Conservation (phyloP, 2,329 filamentous ascomycete genomes). For the Penicillium sp. region DNA sequence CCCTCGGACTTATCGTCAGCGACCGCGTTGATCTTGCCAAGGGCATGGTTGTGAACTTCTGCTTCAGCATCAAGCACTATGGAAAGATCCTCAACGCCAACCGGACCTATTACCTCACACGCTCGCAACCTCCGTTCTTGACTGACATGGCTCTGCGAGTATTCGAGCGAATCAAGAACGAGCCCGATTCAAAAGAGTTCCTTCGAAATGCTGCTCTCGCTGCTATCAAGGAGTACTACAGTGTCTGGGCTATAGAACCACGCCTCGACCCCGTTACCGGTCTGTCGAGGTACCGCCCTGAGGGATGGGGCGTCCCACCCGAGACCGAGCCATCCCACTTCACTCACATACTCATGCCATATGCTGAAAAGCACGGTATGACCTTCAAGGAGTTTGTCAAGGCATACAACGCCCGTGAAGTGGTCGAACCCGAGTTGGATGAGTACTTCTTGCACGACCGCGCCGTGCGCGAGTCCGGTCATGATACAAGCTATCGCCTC, state of each 20-base stretch:
- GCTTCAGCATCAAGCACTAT: constrained; percentile 97
- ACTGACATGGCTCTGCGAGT: constrained; percentile 96
- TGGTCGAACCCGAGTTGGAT: constrained; percentile 84
- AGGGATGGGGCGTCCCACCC: constrained; percentile 80
- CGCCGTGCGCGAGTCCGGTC: constrained; percentile 91
- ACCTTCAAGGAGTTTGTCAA: constrained; percentile 78
- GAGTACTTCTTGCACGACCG: constrained; percentile 96
- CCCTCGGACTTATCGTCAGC: constrained; percentile 80
- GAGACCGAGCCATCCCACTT: constrained; percentile 90
- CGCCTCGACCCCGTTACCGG: constrained; percentile 75
- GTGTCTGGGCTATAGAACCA: constrained; percentile 78
- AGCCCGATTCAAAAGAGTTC: constrained; percentile 77
- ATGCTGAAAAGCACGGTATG: constrained; percentile 80
- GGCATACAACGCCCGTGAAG: constrained; percentile 76
- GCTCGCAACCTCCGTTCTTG: constrained; percentile 93
- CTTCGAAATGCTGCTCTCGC: constrained; percentile 76
- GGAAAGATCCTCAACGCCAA: constrained; percentile 98
- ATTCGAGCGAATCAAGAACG: constrained; percentile 88
- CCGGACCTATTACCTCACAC: constrained; percentile 88
- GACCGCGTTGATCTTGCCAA: constrained; percentile 85
- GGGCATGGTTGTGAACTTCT: constrained; percentile 93
- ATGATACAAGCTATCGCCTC: constrained; percentile 92
- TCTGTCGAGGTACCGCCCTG: constrained; percentile 79
- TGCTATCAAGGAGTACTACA: constrained; percentile 95
- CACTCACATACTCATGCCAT: constrained; percentile 75